Evolutionary conservation across 2,329 filamentous ascomycete genomes (phyloP), one percentile per base, ranked within the genome.

Genomic region (Scortechinia acanthostroma): DNA sequence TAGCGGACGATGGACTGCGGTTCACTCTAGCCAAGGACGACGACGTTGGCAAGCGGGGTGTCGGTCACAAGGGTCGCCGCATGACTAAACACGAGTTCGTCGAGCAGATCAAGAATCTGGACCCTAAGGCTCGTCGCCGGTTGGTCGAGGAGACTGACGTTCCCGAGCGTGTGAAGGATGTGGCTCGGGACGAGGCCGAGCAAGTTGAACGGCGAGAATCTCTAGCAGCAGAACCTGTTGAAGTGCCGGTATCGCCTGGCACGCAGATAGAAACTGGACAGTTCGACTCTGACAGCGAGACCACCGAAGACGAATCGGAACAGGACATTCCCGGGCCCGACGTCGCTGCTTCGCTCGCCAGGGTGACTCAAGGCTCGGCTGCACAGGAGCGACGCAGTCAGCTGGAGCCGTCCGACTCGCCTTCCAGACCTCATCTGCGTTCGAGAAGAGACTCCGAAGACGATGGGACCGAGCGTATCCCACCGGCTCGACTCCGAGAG

Each of bases 61-160:
- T 65, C 21, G 46, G 51, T 37, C 60, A 67, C 45, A 74, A 74
- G 52, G 77, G 77, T 25, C 68, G 71, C 16, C 69, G 80, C 37
- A 78, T 83, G 75, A 80, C 71, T 62, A 83, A 82, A 53, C 64
- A 71, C 3, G 77, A 84, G 49, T 84, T 84, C 55, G 80, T 83
- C 54, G 63, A 74, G 47, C 73, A 81, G 52, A 77, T 84, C 59
- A 71, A 75, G 46, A 63, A 70, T 17, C 65, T 83, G 56, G 77
- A 81, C 49, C 73, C 79, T 21, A 81, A 77, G 53, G 63, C 68
- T 22, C 75, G 77, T 28, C 71, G 69, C 14, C 69, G 65, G 42
- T 49, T 66, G 3, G 61, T 69, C 3, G 59, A 70, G 25, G 55
- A 68, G 42, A 64, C 59, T 23, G 64, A 67, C 47, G 65, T 60